phyloP scores from a whole-genome alignment of 352 stramenopile species.

The Globisporangium middletonii region DNA sequence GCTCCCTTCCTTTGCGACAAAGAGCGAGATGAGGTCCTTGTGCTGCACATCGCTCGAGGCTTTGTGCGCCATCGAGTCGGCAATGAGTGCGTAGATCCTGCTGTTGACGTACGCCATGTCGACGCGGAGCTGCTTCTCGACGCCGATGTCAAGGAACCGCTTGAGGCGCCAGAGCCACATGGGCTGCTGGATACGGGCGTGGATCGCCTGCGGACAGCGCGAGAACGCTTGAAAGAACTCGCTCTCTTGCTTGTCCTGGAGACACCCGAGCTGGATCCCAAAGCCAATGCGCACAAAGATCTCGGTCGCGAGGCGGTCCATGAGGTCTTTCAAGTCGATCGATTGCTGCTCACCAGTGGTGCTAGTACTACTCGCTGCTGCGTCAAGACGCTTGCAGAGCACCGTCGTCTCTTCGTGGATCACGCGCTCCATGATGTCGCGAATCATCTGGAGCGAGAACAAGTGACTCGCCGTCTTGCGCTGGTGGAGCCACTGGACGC shows the following conservation, averaged over 20 bases:
- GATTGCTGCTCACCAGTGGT: background rate
- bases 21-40: constrained; percentile 36
- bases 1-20: constrained; percentile 29
- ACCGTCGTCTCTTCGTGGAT: constrained; percentile 29
- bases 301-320: constrained; percentile 52
- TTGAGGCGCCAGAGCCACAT: constrained; percentile 38
- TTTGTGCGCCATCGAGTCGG: constrained; percentile 28
- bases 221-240: constrained; percentile 30
- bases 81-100: constrained; percentile 40
- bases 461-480: constrained; percentile 84
- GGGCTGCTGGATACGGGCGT: constrained; percentile 38
- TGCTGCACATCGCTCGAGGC: constrained; percentile 7
- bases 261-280: constrained; percentile 36
- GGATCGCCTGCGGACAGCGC: constrained; percentile 18
- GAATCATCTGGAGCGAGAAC: constrained; percentile 64
- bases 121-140: constrained; percentile 29
- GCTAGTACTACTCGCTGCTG: background rate
- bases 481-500: constrained; percentile 58
- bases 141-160: constrained; percentile 18
- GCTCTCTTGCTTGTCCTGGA: constrained; percentile 18
- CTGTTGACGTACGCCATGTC: constrained; percentile 27
- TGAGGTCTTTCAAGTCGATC: constrained; percentile 33
- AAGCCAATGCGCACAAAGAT: constrained; percentile 71
- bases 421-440: constrained; percentile 37
- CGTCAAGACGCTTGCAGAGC: constrained; percentile 24